Percentiles rank a stretch among this genome's conserved stretches.
These are phyloP conservation scores for Colletotrichum neosansevieriae DNA, from an alignment of 2,329 filamentous ascomycete genomes.

Conservation along the genomic window DNA sequence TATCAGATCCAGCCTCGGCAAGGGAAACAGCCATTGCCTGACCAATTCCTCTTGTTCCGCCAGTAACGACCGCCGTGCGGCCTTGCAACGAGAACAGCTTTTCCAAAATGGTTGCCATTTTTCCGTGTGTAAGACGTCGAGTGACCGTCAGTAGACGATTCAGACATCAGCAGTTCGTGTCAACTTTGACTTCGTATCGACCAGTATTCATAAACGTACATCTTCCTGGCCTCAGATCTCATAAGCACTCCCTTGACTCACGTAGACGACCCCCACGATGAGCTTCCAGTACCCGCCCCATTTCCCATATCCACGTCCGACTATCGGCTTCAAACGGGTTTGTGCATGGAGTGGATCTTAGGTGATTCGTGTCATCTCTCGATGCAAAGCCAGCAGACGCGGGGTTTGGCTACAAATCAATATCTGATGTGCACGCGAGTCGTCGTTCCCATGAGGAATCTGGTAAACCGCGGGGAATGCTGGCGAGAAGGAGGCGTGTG, in stretches of 20 bases:
- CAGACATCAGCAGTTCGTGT: background rate
- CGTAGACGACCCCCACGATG: slow-evolving; percentile 19
- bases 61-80: slow-evolving; percentile 42
- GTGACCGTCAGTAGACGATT: background rate
- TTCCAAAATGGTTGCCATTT: slow-evolving; percentile 39
- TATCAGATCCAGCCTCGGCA: slow-evolving; percentile 42
- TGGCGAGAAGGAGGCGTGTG: background rate
- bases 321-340: slow-evolving; percentile 11
- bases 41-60: slow-evolving; percentile 44
- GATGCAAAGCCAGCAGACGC: background rate
- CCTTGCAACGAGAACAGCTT: slow-evolving; percentile 42
- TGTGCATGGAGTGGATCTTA: slow-evolving; percentile 18
- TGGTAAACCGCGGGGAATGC: slow-evolving; percentile 16
- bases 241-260: background rate
- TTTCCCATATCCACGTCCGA: slow-evolving; percentile 9
- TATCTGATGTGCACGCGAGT: slow-evolving; percentile 5
- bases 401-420: background rate
- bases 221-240: background rate
- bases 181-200: slow-evolving; percentile 1
- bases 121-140: background rate
- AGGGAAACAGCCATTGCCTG: slow-evolving; percentile 43
- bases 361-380: slow-evolving; percentile 20
- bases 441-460: slow-evolving; percentile 3
- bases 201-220: background rate
- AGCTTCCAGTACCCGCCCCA: background rate